Conservation (phyloP, 805 yeast species). For the Clavispora vitiphila region DNA sequence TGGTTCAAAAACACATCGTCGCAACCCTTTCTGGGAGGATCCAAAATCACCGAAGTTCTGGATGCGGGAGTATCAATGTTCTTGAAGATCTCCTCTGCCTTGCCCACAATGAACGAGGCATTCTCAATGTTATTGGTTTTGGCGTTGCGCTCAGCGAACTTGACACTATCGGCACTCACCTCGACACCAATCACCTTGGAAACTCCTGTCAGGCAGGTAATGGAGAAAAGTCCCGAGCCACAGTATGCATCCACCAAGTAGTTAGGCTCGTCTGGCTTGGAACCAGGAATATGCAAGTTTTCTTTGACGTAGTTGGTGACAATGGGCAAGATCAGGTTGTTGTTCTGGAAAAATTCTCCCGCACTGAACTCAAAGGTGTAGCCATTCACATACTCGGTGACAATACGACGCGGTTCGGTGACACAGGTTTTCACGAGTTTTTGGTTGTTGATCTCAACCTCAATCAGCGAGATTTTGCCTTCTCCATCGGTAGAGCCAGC, state of each 20-base stretch:
- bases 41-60: conserved; percentile 84
- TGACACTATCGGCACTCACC: conserved; percentile 84
- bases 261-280: conserved; percentile 30
- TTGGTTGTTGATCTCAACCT: conserved; percentile 20
- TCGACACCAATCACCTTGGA: conserved; percentile 89
- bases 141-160: conserved; percentile 82
- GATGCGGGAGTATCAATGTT: conserved; percentile 70
- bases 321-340: conserved; percentile 80
- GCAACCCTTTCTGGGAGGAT: conserved; percentile 97
- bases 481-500: conserved; percentile 42
- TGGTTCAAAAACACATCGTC: conserved; percentile 84
- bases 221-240: conserved; percentile 91
- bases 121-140: conserved; percentile 67
- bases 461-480: conserved; percentile 25
- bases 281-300: conserved; percentile 47
- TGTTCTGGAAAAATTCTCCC: conserved; percentile 92
- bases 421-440: conserved; percentile 63
- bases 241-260: conserved; percentile 92
- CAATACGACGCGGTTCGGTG: conserved; percentile 72
- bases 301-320: conserved; percentile 79
- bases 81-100: conserved; percentile 85
- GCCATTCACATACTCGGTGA: conserved; percentile 71
- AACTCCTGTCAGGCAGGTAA: conserved; percentile 79
- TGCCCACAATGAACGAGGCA: conserved; percentile 82
- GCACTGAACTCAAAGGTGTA: conserved; percentile 83